Evolutionary conservation across 2,329 filamentous ascomycete genomes (phyloP), one percentile per base, ranked within the genome.

Genomic region (Lizonia empirigonia): DNA sequence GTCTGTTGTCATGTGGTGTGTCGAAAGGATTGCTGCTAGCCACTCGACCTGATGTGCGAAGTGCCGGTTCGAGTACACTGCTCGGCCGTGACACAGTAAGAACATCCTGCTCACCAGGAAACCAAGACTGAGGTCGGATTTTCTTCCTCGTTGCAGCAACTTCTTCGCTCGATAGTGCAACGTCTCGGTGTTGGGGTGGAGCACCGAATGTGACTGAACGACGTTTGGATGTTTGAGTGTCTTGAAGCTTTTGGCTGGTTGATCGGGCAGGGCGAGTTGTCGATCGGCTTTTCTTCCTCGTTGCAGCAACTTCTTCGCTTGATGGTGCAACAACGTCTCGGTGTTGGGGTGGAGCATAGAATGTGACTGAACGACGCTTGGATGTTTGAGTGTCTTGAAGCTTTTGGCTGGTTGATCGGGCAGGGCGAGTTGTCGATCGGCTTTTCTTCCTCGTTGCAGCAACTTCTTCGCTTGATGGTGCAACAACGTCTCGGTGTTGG

Each of bases 31-130:
- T 44, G 16, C 9, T 32, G 29, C 47, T 53, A n/a, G 48, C 16
- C 44, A 39, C 20, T n/a, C 51, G 44, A 40, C 54, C 44, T 18
- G 42, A 27, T n/a, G 33, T 39, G 34, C 33, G 49, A 15, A 47
- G 34, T 13, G 49, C 27, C 23, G 37, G 42, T 26, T 51, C 48
- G 6, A 47, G 23, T 2, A 15, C 18, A 36, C 50, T 53, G 44
- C 36, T 53, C n/a, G 38, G 34, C 44, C 49, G 34, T 15, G 49
- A 52, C 19, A 48, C 42, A 2, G 44, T 32, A 12, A 53, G 10
- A 7, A 49, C 39, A n/a, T 53, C 50, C 15, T 48, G 24, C 19
- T 39, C 50, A 18, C 39, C 50, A 24, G 44, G 27, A 24, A 39
- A 7, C 50, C 50, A 53, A 7, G 50, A 53, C 7, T 15, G 35